These are phyloP conservation scores for Psilocybe mexicana DNA, from an alignment of 1,284 basidiomycete genomes.

Conservation along the genomic window DNA sequence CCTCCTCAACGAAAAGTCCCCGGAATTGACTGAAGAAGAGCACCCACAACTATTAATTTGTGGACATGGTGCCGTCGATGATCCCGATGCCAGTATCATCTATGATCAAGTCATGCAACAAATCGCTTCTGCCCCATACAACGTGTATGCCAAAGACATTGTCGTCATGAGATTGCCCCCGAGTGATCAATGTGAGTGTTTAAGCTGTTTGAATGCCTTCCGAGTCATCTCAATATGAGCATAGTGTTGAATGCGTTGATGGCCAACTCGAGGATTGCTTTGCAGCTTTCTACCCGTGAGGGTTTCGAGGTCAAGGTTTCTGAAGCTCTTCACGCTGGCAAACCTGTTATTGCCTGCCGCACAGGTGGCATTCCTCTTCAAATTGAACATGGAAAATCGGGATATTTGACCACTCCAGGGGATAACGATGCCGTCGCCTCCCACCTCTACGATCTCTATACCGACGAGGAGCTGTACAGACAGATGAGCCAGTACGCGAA, in stretches of 20 bases:
- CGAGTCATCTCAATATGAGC: background rate
- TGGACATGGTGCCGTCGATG: constrained; percentile 87
- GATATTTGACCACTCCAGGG: constrained; percentile 74
- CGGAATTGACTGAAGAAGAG: constrained; percentile 50
- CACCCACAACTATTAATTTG: constrained; percentile 82
- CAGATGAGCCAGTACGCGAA: constrained; percentile 67
- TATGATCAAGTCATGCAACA: constrained; percentile 74
- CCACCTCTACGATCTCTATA: constrained; percentile 74
- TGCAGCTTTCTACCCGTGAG: constrained; percentile 81
- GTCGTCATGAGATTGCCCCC: constrained; percentile 79
- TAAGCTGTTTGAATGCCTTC: background rate
- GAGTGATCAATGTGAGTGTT: constrained; percentile 70
- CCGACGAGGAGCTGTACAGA: constrained; percentile 65
- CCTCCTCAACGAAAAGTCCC: constrained; percentile 47
- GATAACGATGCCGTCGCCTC: constrained; percentile 74
- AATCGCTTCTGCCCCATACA: constrained; percentile 54
- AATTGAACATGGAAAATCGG: constrained; percentile 80
- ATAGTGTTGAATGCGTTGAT: constrained; percentile 76
- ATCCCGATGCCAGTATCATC: constrained; percentile 84
- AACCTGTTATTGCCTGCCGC: constrained; percentile 76
- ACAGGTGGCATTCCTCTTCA: constrained; percentile 91
- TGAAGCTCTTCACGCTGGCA: constrained; percentile 83
- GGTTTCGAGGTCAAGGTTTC: constrained; percentile 94
- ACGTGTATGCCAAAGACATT: constrained; percentile 63
- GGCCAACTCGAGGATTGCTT: constrained; percentile 73